Evolutionary conservation across 495 filamentous ascomycete genomes (phyloP).

Genomic region (Penicillium robsamsonii): DNA sequence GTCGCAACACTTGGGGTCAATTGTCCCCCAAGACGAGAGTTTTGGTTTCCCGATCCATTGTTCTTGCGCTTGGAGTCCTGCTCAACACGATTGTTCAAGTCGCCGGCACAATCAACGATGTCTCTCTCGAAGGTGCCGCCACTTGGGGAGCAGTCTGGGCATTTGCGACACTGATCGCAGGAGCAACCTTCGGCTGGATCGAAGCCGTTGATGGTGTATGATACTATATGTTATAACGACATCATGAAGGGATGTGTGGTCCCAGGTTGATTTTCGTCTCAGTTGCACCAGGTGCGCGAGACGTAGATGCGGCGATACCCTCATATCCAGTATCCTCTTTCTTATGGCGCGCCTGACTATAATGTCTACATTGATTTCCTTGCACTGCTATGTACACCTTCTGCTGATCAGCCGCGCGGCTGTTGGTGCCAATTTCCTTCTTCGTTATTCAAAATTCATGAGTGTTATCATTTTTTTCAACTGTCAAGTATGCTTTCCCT

Average conservation of each 20-base stretch:
- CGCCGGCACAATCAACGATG: constrained; percentile 59
- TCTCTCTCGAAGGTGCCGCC: constrained; percentile 62
- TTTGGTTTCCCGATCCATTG: constrained; percentile 59
- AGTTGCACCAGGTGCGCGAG: constrained; percentile 7
- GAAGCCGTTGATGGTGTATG: constrained; percentile 49
- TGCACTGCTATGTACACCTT: not conserved
- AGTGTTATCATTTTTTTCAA: not conserved
- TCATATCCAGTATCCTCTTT: not conserved
- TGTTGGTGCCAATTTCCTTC: not conserved
- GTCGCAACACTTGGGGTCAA: constrained; percentile 48
- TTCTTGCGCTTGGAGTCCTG: constrained; percentile 55
- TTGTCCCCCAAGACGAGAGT: constrained; percentile 62
- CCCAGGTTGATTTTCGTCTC: constrained; percentile 5
- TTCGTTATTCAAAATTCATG: not conserved
- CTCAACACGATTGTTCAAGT: constrained; percentile 65
- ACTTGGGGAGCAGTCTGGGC: constrained; percentile 73
- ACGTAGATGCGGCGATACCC: not conserved
- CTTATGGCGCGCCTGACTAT: not conserved
- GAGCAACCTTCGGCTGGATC: constrained; percentile 59
- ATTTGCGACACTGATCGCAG: constrained; percentile 55
- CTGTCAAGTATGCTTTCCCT: not conserved
- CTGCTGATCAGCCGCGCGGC: constrained; percentile 2
- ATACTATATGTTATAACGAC: not conserved
- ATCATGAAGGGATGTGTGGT: not conserved
- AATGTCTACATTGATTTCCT: not conserved